These are phyloP conservation scores for Tetratostichococcus sp. DNA, from an alignment of 139 green algal genomes.

Conservation along the genomic window DNA sequence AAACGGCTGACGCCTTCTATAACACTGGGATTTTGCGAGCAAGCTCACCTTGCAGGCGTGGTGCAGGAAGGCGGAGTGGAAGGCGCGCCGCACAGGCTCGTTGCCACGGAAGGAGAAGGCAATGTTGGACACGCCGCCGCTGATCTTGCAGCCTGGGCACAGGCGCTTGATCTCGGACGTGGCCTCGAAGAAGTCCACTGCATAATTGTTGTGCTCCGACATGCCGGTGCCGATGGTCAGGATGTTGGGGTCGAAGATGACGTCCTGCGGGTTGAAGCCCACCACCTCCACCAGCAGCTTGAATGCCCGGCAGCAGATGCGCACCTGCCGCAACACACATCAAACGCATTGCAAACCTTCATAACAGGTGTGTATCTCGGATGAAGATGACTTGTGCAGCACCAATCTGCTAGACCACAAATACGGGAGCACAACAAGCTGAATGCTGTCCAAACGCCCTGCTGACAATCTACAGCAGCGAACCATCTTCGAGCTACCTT, in stretches of 20 bases:
- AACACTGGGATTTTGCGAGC: constrained; percentile 28
- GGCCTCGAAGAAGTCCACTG: constrained; percentile 95
- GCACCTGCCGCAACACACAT: constrained; percentile 39
- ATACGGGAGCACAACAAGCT: too few relatives aligned
- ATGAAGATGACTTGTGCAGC: too few relatives aligned
- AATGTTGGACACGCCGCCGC: constrained; percentile 96
- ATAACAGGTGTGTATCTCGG: too few relatives aligned
- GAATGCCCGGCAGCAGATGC: constrained; percentile 93
- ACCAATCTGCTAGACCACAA: too few relatives aligned
- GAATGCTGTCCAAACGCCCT: too few relatives aligned
- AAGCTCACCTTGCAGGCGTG: constrained; percentile 80
- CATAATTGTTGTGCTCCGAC: constrained; percentile 99
- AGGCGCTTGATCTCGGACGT: constrained; percentile 89
- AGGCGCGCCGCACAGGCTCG: constrained; percentile 86
- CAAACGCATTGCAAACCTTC: too few relatives aligned
- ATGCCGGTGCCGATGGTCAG: constrained; percentile 95
- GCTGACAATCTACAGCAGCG: too few relatives aligned
- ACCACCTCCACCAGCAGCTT: constrained; percentile 93
- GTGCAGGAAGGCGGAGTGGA: constrained; percentile 93
- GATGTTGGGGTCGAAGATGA: constrained; percentile 99
- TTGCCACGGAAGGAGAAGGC: constrained; percentile 99
- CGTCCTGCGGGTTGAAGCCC: constrained; percentile 92
- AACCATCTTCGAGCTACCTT: constrained; percentile 47
- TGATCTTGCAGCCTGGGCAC: constrained; percentile 94
- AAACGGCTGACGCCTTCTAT: too few relatives aligned